Conservation (phyloP, 805 yeast genomes). For the Barnettozyma wickerhamii region DNA sequence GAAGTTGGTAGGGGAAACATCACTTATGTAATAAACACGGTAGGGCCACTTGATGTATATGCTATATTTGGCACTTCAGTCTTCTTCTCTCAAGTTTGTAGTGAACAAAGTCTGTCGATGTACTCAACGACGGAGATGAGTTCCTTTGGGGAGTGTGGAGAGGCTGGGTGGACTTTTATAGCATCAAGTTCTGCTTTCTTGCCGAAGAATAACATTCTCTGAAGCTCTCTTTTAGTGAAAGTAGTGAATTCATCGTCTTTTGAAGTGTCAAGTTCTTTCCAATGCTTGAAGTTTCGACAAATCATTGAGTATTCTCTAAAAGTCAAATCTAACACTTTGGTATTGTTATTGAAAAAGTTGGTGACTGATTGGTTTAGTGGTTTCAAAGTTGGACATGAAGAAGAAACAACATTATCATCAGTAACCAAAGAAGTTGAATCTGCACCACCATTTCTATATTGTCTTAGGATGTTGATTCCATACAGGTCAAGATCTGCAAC, state of each 20-base stretch:
- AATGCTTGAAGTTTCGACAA: conserved; percentile 12
- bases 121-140: conserved; percentile 2
- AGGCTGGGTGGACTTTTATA: conserved; percentile 12
- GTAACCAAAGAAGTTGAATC: conserved; percentile 3
- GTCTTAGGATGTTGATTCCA: conserved; percentile 54
- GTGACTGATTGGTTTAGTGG: conserved; percentile 17
- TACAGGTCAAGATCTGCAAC: conserved; percentile 64
- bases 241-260: background rate
- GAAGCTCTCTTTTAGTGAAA: conserved; percentile 40
- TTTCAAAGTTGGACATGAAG: conserved; percentile 12
- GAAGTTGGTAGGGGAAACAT: background rate
- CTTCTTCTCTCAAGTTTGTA: too few relatives aligned
- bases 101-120: background rate
- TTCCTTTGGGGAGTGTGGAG: background rate
- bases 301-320: conserved; percentile 27
- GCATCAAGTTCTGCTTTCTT: conserved; percentile 61
- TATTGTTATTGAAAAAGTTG: conserved; percentile 14
- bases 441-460: conserved; percentile 31
- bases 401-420: background rate
- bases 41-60: background rate
- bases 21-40: background rate
- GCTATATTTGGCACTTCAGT: too few relatives aligned
- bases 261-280: conserved; percentile 2
- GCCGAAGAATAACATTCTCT: conserved; percentile 50
- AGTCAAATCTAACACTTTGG: conserved; percentile 18